Evolutionary conservation across 2,329 filamentous ascomycete genomes (phyloP).

Genomic region (Cytospora schulzeri): DNA sequence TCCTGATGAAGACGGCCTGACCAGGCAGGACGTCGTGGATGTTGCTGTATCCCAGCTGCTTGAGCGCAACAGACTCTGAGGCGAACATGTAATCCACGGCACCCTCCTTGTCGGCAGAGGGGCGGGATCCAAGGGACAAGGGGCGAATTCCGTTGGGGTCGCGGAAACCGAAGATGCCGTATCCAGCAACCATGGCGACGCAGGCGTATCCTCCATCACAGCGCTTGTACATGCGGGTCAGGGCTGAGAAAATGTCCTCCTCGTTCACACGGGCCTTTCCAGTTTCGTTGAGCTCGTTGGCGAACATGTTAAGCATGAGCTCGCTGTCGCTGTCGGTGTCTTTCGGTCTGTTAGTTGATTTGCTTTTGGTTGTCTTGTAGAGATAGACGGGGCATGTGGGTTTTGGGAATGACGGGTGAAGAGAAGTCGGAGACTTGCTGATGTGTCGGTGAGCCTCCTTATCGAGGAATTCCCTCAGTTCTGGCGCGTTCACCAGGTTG

Average conservation of each 20-base stretch:
- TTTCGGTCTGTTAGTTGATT: slow-evolving; percentile 8
- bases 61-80: slow-evolving; percentile 82
- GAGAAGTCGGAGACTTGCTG: slow-evolving; percentile 41
- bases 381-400: background rate
- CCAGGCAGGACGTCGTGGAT: slow-evolving; percentile 80
- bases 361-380: background rate
- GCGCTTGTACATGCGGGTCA: slow-evolving; percentile 72
- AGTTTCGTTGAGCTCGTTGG: slow-evolving; percentile 79
- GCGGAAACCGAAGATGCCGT: slow-evolving; percentile 76
- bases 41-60: slow-evolving; percentile 76
- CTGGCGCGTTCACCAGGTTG: slow-evolving; percentile 77
- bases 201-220: slow-evolving; percentile 82
- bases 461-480: slow-evolving; percentile 72
- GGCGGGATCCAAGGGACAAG: slow-evolving; percentile 74
- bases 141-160: slow-evolving; percentile 83
- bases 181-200: slow-evolving; percentile 82
- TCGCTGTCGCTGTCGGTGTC: slow-evolving; percentile 87
- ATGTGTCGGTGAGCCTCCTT: slow-evolving; percentile 80
- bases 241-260: slow-evolving; percentile 75
- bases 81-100: slow-evolving; percentile 87
- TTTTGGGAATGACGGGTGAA: background rate
- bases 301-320: slow-evolving; percentile 86
- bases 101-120: slow-evolving; percentile 61
- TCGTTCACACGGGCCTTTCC: slow-evolving; percentile 82
- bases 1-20: slow-evolving; percentile 82